Evolutionary conservation across 2,329 filamentous ascomycete species (phyloP), one percentile per base, ranked within the genome.

Genomic region (Rutstroemia sp.): DNA sequence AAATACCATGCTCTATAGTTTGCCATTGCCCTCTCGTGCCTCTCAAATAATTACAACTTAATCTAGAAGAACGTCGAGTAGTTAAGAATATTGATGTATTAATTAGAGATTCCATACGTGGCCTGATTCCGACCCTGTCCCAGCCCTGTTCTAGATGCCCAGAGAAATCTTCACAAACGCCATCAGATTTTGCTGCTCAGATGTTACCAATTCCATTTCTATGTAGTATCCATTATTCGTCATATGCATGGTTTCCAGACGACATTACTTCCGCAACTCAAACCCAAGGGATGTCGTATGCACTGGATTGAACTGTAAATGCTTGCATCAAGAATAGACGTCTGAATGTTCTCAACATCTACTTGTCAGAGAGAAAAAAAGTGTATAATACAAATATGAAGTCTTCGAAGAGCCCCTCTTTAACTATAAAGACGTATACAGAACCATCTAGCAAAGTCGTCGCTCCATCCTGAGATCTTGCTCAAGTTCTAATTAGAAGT

Each of bases 221-320:
- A 34, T 34, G 30, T 9, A 41, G 58, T 62, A 44, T 63, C 57
- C 64, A 65, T 66, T 63, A 64, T 60, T 64, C 63, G 52, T 65
- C 58, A 46, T 23, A 59, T 54, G 21, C 10, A 47, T 47, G 55
- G 27, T 53, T 54, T 52, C 34, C 14, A 57, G 58, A 50, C 60
- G 62, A 56, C 62, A 56, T 59, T 37, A 54, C 49, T 59, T 56
- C 19, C 21, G 41, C 37, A 53, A 21, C 14, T 54, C 57, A 58
- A 55, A 53, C 56, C 58, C 57, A 23, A 10, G 12, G 42, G 5
- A 54, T 41, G 53, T 52, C 48, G 39, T 54, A 52, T 58, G 37
- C 30, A 52, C 54, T 23, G 46, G 48, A 21, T 46, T 49, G 45
- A 50, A 54, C 21, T 30, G 21, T 23, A 39, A 44, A 49, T 21